Evolutionary conservation across 805 yeast genomes (phyloP).

Genomic region (Saturnispora quitensis): DNA sequence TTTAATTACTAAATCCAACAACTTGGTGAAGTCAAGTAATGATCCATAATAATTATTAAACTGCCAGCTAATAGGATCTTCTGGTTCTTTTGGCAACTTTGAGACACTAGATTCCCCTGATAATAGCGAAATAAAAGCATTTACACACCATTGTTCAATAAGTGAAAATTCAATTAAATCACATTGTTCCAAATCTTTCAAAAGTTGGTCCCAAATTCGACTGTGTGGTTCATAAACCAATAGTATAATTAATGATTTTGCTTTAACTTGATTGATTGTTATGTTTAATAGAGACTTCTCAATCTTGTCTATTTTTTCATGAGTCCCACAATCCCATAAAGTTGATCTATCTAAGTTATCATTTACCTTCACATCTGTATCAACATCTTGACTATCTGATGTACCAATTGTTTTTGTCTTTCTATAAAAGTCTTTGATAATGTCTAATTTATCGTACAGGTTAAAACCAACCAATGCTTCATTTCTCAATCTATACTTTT

Average conservation of each 20-base stretch:
- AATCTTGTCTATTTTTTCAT: slow-evolving; percentile 19
- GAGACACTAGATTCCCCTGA: neutral
- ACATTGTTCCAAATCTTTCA: slow-evolving; percentile 7
- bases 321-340: slow-evolving; percentile 43
- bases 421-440: slow-evolving; percentile 13
- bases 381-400: slow-evolving; percentile 5
- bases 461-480: slow-evolving; percentile 11
- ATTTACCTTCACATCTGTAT: slow-evolving; percentile 26
- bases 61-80: slow-evolving; percentile 13
- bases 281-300: slow-evolving; percentile 17
- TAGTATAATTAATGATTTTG: slow-evolving; percentile 32
- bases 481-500: slow-evolving; percentile 27
- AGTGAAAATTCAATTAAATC: slow-evolving; percentile 21
- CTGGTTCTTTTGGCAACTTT: slow-evolving; percentile 13
- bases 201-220: slow-evolving; percentile 19
- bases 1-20: slow-evolving; percentile 12
- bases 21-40: slow-evolving; percentile 17
- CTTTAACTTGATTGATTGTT: slow-evolving; percentile 25
- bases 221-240: slow-evolving; percentile 28
- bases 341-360: slow-evolving; percentile 58
- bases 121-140: slow-evolving; percentile 12
- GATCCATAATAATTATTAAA: slow-evolving; percentile 19
- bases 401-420: neutral
- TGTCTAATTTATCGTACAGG: neutral
- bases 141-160: slow-evolving; percentile 31